A percentile compares a stretch with the other conserved stretches of the same genome.
Conservation (phyloP, 169 alveolate genomes). For the Plasmodium gaboni region DNA sequence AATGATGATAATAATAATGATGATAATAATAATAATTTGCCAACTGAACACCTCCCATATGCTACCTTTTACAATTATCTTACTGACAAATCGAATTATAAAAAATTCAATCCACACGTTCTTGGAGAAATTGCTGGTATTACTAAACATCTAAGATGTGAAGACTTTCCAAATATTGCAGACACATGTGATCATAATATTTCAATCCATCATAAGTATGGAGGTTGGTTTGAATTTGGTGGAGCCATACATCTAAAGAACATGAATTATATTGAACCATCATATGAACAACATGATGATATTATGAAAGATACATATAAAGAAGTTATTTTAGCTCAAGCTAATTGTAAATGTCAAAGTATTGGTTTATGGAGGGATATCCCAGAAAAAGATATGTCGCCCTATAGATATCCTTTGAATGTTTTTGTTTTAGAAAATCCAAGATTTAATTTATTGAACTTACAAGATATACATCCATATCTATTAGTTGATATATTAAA, state of each 20-base stretch:
- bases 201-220: slow-evolving; percentile 60
- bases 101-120: slow-evolving; percentile 43
- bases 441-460: slow-evolving; percentile 19
- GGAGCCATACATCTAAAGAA: slow-evolving; percentile 44
- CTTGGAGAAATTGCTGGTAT: slow-evolving; percentile 71
- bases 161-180: neutral
- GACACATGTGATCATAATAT: slow-evolving; percentile 26
- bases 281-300: slow-evolving; percentile 41
- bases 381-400: slow-evolving; percentile 37
- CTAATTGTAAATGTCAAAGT: slow-evolving; percentile 28
- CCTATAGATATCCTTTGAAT: slow-evolving; percentile 38
- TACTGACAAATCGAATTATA: slow-evolving; percentile 13
- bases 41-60: slow-evolving; percentile 3
- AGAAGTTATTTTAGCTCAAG: slow-evolving; percentile 39
- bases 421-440: slow-evolving; percentile 63
- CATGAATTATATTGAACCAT: slow-evolving; percentile 4
- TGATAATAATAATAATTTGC: too few species aligned
- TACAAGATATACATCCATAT: slow-evolving; percentile 49
- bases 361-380: slow-evolving; percentile 65
- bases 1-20: too few species aligned
- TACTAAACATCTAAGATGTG: slow-evolving; percentile 54
- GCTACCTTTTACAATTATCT: slow-evolving; percentile 34
- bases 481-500: slow-evolving; percentile 21
- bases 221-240: slow-evolving; percentile 76
- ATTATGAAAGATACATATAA: slow-evolving; percentile 32